phyloP scores from a whole-genome alignment of 352 stramenopile species.

The Pythium guiyangense region DNA sequence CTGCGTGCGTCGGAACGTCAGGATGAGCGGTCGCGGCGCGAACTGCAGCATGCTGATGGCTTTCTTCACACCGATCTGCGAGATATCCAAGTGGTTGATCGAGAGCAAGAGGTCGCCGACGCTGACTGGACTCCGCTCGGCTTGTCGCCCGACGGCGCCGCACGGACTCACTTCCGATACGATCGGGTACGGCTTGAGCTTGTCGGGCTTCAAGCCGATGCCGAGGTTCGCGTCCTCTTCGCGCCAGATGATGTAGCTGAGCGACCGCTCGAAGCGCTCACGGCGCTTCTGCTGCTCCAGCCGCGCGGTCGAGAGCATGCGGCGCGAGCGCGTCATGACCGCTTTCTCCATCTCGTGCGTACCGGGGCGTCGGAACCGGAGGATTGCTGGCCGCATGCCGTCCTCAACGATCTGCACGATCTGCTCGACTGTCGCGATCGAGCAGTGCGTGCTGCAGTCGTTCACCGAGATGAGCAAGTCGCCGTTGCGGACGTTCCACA shows the following conservation, averaged over 20 bases:
- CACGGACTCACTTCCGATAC: slow-evolving; percentile 32
- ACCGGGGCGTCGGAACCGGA: slow-evolving; percentile 51
- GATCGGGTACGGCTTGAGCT: slow-evolving; percentile 47
- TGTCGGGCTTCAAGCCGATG: slow-evolving; percentile 47
- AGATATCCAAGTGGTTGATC: slow-evolving; percentile 71
- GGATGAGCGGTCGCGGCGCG: slow-evolving; percentile 56
- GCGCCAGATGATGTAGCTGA: slow-evolving; percentile 66
- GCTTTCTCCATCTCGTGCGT: slow-evolving; percentile 34
- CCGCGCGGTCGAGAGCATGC: slow-evolving; percentile 4
- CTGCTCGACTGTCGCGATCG: slow-evolving; percentile 34
- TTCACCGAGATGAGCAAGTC: slow-evolving; percentile 66
- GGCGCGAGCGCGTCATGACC: slow-evolving; percentile 17
- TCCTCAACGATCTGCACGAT: slow-evolving; percentile 55
- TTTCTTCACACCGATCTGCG: slow-evolving; percentile 47
- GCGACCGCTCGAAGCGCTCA: slow-evolving; percentile 44
- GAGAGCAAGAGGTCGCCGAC: slow-evolving; percentile 56
- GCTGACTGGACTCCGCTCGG: slow-evolving; percentile 22
- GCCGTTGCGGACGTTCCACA: slow-evolving; percentile 58
- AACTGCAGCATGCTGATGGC: slow-evolving; percentile 60
- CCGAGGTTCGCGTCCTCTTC: slow-evolving; percentile 60
- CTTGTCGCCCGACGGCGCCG: slow-evolving; percentile 23
- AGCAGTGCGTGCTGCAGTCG: slow-evolving; percentile 32
- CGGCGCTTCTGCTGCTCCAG: slow-evolving; percentile 35
- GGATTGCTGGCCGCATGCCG: slow-evolving; percentile 53
- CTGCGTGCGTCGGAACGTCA: slow-evolving; percentile 50